These are phyloP conservation scores for Solanum chiquidenum DNA, from an alignment of 257 asterid species.

Conservation along the genomic window DNA sequence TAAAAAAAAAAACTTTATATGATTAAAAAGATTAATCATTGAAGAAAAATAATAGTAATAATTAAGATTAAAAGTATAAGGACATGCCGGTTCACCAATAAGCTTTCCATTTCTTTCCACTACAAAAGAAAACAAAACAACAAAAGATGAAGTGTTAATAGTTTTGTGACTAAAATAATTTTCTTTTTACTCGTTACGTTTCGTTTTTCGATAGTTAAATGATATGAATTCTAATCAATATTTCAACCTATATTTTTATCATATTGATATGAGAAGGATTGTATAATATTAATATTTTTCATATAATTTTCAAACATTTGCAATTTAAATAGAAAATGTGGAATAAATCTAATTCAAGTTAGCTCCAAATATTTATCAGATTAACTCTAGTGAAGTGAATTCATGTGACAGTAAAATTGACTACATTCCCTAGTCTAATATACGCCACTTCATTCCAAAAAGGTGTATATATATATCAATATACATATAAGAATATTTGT, in stretches of 20 bases:
- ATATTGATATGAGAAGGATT: no score
- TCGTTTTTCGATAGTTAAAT: fast-evolving
- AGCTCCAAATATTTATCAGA: background rate
- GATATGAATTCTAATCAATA: fast-evolving
- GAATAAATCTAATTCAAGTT: background rate
- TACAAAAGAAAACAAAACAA: background rate
- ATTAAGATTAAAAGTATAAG: background rate
- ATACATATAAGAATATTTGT: background rate
- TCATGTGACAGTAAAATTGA: background rate
- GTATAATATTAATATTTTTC: no score
- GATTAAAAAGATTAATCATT: no score
- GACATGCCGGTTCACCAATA: background rate
- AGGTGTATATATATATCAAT: background rate
- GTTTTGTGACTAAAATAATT: background rate
- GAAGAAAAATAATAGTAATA: background rate
- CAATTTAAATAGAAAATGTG: no score
- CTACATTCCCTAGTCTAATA: background rate
- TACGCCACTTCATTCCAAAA: background rate
- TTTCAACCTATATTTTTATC: no score
- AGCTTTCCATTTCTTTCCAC: background rate
- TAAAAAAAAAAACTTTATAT: no score
- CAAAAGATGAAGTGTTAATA: background rate
- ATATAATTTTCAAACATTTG: no score
- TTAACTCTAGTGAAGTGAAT: background rate
- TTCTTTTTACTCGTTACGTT: fast-evolving